phyloP scores from a whole-genome alignment of 306 rosid genomes.

The Dalbergia cultrata region DNA sequence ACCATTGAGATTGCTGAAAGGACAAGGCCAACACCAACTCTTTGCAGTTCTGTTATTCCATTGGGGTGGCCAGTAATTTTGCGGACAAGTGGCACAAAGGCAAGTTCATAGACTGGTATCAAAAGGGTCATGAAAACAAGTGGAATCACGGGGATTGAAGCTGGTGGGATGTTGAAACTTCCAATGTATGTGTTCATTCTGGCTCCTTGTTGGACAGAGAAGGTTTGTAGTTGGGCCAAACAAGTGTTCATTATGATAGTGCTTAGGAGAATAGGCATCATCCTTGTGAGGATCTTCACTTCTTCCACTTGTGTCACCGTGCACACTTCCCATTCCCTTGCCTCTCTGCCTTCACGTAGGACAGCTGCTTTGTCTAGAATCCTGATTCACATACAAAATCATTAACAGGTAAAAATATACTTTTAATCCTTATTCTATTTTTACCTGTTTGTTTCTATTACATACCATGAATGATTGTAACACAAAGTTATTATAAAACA shows the following conservation, averaged over 20 bases:
- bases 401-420: too few species aligned
- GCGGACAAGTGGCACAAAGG: conserved; percentile 54
- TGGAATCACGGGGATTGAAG: conserved; percentile 69
- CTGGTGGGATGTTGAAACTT: conserved; percentile 46
- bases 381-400: conserved; percentile 21
- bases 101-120: conserved; percentile 60
- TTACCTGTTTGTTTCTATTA: too few species aligned
- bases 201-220: conserved; percentile 63
- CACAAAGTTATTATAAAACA: neutral
- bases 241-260: conserved; percentile 70
- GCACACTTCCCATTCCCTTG: conserved; percentile 59
- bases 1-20: conserved; percentile 67
- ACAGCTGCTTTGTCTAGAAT: conserved; percentile 68
- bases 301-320: conserved; percentile 63
- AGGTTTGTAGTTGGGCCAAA: conserved; percentile 65
- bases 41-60: conserved; percentile 61
- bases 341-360: conserved; percentile 39
- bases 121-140: conserved; percentile 65
- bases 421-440: neutral
- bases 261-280: conserved; percentile 69
- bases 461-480: too few species aligned
- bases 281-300: conserved; percentile 69
- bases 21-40: conserved; percentile 67
- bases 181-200: conserved; percentile 55
- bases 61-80: conserved; percentile 59